A percentile compares a stretch with the other conserved stretches of the same genome.
Evolutionary conservation across 805 yeast species (phyloP).

Genomic region (Zygotorulaspora florentina): DNA sequence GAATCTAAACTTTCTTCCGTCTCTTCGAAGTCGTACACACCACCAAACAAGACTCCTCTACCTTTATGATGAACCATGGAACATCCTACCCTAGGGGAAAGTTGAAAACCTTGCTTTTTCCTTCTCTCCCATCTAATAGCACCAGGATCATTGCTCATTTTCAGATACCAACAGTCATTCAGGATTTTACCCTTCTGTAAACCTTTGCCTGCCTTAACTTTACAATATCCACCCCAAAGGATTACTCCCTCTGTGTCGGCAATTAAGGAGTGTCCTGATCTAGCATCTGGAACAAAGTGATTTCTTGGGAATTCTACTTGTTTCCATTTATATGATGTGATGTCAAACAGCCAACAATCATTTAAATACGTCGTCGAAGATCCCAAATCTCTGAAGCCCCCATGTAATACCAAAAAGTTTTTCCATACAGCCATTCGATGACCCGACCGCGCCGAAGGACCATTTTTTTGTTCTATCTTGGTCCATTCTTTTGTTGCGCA

Average conservation of each 20-base stretch:
- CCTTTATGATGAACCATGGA: slow-evolving; percentile 85
- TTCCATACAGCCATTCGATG: slow-evolving; percentile 91
- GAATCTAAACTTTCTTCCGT: slow-evolving; percentile 90
- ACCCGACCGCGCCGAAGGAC: slow-evolving; percentile 87
- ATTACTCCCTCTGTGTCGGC: slow-evolving; percentile 79
- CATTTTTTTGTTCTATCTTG: slow-evolving; percentile 68
- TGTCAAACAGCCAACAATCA: slow-evolving; percentile 91
- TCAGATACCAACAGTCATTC: slow-evolving; percentile 79
- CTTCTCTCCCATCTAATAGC: slow-evolving; percentile 85
- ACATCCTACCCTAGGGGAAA: slow-evolving; percentile 92
- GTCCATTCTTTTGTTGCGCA: slow-evolving; percentile 84
- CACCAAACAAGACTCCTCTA: slow-evolving; percentile 90
- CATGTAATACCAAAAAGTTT: slow-evolving; percentile 76
- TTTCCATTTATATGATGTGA: slow-evolving; percentile 84
- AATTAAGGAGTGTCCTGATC: slow-evolving; percentile 88
- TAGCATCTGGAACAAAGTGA: slow-evolving; percentile 78
- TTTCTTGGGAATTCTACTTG: slow-evolving; percentile 83
- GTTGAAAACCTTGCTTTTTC: slow-evolving; percentile 83
- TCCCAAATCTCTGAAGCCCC: slow-evolving; percentile 92
- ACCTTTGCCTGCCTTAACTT: slow-evolving; percentile 85
- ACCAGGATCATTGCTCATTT: slow-evolving; percentile 75
- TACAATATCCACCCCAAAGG: slow-evolving; percentile 90
- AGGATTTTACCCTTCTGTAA: slow-evolving; percentile 86
- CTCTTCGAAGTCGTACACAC: slow-evolving; percentile 92
- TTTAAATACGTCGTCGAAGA: slow-evolving; percentile 73